These are phyloP conservation scores for Jatropha multifida DNA, from an alignment of 441 rosid genomes.

Conservation along the genomic window DNA sequence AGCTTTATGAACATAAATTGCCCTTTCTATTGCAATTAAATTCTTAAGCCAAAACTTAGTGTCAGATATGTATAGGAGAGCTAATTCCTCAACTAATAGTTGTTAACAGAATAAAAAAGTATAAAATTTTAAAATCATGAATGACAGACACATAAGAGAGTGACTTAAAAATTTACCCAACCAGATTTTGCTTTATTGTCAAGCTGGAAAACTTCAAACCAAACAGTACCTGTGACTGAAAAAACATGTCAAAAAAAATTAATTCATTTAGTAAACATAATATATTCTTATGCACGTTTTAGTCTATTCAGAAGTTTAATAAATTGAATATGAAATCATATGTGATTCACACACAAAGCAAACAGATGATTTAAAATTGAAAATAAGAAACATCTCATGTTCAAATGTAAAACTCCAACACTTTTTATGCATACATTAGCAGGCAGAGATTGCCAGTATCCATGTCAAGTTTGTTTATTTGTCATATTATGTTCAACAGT, in stretches of 20 bases:
- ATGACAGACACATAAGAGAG: slow-evolving; percentile 17
- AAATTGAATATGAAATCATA: background rate
- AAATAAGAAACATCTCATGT: background rate
- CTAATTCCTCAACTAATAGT: slow-evolving; percentile 2
- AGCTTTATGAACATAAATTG: too few species aligned
- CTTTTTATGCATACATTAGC: background rate
- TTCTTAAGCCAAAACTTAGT: background rate
- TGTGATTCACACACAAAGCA: background rate
- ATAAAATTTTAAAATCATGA: background rate
- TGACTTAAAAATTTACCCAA: slow-evolving; percentile 59
- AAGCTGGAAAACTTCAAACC: slow-evolving; percentile 89
- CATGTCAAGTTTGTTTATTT: too few species aligned
- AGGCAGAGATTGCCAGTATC: background rate
- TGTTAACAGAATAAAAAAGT: slow-evolving; percentile 1
- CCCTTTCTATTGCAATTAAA: too few species aligned
- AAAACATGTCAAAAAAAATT: slow-evolving; percentile 5
- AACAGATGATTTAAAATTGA: background rate
- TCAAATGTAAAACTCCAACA: background rate
- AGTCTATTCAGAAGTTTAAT: too few species aligned
- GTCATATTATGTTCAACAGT: background rate
- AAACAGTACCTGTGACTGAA: slow-evolving; percentile 54
- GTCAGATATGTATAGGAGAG: background rate
- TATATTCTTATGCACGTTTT: too few species aligned
- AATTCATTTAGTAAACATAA: too few species aligned
- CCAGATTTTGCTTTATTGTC: slow-evolving; percentile 67